A percentile compares a stretch with the other conserved stretches of the same genome.
These are phyloP conservation scores for Backusella circina DNA, from an alignment of 192 early-diverging fungal species.

Conservation along the genomic window DNA sequence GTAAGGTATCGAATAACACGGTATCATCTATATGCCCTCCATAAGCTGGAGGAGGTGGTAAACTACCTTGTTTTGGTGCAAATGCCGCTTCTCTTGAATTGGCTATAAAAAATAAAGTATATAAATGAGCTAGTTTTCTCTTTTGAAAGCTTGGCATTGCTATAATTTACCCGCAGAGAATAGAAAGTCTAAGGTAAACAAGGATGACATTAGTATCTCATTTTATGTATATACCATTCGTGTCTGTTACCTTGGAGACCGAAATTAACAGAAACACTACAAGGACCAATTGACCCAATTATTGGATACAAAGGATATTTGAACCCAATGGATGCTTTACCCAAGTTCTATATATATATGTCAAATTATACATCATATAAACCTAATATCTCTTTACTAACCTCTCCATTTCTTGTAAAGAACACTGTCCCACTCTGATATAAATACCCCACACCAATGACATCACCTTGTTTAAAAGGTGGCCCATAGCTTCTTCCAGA, in stretches of 20 bases:
- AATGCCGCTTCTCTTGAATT: constrained; percentile 74
- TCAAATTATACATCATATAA: background rate
- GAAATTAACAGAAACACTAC: constrained; percentile 60
- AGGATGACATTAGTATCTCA: background rate
- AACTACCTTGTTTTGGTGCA: constrained; percentile 59
- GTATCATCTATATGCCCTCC: constrained; percentile 31
- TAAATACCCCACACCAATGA: constrained; percentile 70
- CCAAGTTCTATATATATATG: constrained; percentile 34
- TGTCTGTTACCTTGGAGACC: constrained; percentile 52
- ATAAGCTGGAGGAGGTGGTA: constrained; percentile 66
- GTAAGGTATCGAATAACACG: constrained; percentile 8
- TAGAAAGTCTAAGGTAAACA: constrained; percentile 1
- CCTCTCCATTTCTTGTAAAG: constrained; percentile 70
- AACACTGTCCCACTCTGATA: constrained; percentile 65
- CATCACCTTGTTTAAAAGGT: constrained; percentile 65
- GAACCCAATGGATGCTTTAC: constrained; percentile 65
- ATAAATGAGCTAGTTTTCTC: background rate
- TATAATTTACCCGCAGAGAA: constrained; percentile 11
- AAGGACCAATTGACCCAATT: constrained; percentile 49
- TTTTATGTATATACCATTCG: constrained; percentile 56
- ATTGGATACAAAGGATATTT: constrained; percentile 62
- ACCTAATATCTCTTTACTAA: background rate
- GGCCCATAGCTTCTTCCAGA: constrained; percentile 58
- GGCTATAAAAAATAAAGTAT: constrained; percentile 26
- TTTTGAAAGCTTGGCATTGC: background rate